Conservation (phyloP, 768 basidiomycete genomes). For the Botryobasidium botryosum region DNA sequence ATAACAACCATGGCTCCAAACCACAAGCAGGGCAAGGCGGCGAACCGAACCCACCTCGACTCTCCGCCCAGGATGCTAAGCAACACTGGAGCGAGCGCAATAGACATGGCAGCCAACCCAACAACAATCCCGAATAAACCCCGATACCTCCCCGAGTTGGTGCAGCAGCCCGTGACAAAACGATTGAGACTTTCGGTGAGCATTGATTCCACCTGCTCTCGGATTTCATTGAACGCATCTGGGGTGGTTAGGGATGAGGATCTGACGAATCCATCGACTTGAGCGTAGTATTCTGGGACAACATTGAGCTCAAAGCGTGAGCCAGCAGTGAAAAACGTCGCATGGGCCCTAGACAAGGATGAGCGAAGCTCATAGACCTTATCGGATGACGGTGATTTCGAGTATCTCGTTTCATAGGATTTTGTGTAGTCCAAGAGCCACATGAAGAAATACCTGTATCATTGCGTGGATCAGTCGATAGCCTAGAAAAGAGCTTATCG, state of each 20-base stretch:
- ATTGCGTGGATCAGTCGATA: background rate
- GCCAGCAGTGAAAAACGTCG: conserved; percentile 4
- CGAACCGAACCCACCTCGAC: conserved; percentile 4
- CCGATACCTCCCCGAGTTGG: conserved; percentile 12
- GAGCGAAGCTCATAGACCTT: conserved; percentile 2
- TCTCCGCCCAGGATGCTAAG: conserved; percentile 3
- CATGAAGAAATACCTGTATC: conserved; percentile 6
- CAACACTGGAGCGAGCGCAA: conserved; percentile 13
- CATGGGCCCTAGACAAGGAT: conserved; percentile 5
- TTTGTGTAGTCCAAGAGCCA: conserved; percentile 7
- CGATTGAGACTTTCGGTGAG: conserved; percentile 10
- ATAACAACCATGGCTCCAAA: conserved; percentile 12
- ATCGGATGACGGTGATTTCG: background rate
- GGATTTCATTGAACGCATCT: conserved; percentile 1
- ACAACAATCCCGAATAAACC: conserved; percentile 11
- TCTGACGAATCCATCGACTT: conserved; percentile 1
- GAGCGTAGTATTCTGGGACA: background rate
- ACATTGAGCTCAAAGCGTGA: conserved; percentile 8
- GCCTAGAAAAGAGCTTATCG: background rate
- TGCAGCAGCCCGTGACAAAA: conserved; percentile 6
- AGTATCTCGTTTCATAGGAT: background rate
- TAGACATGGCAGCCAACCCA: conserved; percentile 9
- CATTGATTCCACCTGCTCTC: conserved; percentile 9
- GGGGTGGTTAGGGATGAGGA: conserved; percentile 2
- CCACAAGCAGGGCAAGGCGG: conserved; percentile 14